Base-by-base conservation (phyloP, 768 basidiomycete species). In the Coprinopsis marcescibilis region DNA sequence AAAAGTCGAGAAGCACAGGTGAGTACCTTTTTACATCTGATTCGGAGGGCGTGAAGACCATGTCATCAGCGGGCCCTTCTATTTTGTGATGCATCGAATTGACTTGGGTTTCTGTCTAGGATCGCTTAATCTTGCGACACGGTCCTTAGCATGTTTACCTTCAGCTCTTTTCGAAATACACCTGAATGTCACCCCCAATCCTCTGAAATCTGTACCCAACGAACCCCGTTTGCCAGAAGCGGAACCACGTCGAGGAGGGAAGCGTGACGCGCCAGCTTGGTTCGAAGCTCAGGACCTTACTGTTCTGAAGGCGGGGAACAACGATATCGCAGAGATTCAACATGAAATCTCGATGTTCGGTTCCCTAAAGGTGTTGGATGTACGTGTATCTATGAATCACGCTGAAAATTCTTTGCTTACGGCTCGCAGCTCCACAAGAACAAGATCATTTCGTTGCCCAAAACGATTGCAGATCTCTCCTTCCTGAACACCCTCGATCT, bases 311-410 rank as follows among this genome's bases (percentile, higher is more conserved):
- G 81, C 80, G 13, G 84, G 83, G 77, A 84, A 81, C 56, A 91
- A 92, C 55, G 81, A 84, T 15, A 89, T 92, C 33, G 52, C 75
- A 14, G 85, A 87, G 57, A 72, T 92, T 23, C 89, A 90, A 53
- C 81, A 80, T 19, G 89, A 92, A 60, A 83, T 92, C 12, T 84
- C 85, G 0, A 70, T 90, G 36, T 92, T 92, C 58, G 89, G 89
- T 2, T 87, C 85, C 3, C 68, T 92, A 43, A 90, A 89, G 63
- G 76, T 71, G 1, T 55, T 92, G 32, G 89, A 92, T 62, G 89
- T 89, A 65, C 47, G 88, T 68, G 13, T 21, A 11, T 19, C 6
- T 25, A 21, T 21, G 39, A 40, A 40, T n/a, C 30, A 32, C 8
- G n/a, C 30, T 32, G 30, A 32, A n/a, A 32, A 8, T n/a, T 36